These are phyloP conservation scores for Lachnellula cervina DNA, from an alignment of 2,329 filamentous ascomycete species.

Conservation along the genomic window DNA sequence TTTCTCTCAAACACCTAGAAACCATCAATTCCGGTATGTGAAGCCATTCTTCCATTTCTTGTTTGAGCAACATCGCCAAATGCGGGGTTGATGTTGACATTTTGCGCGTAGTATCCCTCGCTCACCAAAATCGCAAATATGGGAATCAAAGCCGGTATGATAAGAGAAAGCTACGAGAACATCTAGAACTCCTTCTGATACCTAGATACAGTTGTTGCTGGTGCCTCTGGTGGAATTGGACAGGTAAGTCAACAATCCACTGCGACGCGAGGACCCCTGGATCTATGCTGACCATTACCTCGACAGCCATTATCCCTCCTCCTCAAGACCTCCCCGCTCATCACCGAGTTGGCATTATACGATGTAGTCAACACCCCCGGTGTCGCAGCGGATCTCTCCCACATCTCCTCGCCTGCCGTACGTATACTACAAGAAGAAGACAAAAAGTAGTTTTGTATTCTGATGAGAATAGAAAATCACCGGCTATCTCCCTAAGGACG, in stretches of 20 bases:
- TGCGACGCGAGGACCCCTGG: not conserved
- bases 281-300: slow-evolving; percentile 14
- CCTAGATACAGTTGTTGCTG: slow-evolving; percentile 73
- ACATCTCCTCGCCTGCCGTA: slow-evolving; percentile 88
- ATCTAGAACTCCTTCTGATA: slow-evolving; percentile 6
- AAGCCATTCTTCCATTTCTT: not conserved
- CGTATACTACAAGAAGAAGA: slow-evolving; percentile 39
- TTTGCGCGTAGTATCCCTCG: slow-evolving; percentile 10
- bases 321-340: slow-evolving; percentile 80
- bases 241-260: slow-evolving; percentile 57
- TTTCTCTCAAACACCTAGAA: slow-evolving; percentile 9
- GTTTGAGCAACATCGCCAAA: not conserved
- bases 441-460: slow-evolving; percentile 26
- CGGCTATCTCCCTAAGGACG: slow-evolving; percentile 81
- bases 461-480: slow-evolving; percentile 61
- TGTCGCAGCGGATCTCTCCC: slow-evolving; percentile 91
- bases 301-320: slow-evolving; percentile 88
- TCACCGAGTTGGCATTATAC: slow-evolving; percentile 93
- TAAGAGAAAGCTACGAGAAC: not conserved
- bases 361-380: slow-evolving; percentile 99
- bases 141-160: slow-evolving; percentile 57
- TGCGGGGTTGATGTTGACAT: slow-evolving; percentile 25
- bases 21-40: slow-evolving; percentile 13
- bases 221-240: slow-evolving; percentile 96
- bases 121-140: slow-evolving; percentile 35